These are phyloP conservation scores for Entomortierella parvispora DNA, from an alignment of 192 early-diverging fungal species.

Conservation along the genomic window DNA sequence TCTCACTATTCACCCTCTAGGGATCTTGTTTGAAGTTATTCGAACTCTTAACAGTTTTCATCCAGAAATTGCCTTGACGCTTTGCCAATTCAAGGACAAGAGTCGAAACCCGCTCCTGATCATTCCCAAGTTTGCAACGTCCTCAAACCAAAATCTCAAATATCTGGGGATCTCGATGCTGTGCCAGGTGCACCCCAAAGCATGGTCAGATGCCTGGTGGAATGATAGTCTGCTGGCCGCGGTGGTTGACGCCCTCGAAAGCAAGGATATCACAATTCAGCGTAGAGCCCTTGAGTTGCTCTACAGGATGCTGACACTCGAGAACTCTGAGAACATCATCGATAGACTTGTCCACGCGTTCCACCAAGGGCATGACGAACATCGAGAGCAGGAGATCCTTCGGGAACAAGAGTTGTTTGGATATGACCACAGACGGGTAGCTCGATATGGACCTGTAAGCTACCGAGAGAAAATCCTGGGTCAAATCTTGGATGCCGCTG, in stretches of 20 bases:
- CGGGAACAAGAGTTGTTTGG: neutral
- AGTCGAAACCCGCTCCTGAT: constrained; percentile 40
- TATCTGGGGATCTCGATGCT: constrained; percentile 59
- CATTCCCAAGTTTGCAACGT: constrained; percentile 53
- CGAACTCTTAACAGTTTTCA: constrained; percentile 42
- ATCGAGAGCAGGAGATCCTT: neutral
- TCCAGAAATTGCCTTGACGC: constrained; percentile 23
- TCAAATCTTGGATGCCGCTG: constrained; percentile 46
- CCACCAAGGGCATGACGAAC: constrained; percentile 28
- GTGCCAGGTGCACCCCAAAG: constrained; percentile 39
- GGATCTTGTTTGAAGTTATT: constrained; percentile 37
- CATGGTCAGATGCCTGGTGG: constrained; percentile 52
- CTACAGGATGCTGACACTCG: constrained; percentile 40
- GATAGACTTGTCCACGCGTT: constrained; percentile 39
- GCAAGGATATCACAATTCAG: constrained; percentile 31
- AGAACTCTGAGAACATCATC: constrained; percentile 48
- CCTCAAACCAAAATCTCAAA: constrained; percentile 61
- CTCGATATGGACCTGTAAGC: neutral
- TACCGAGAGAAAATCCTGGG: constrained; percentile 37
- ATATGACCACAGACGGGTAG: neutral
- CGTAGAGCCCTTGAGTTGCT: constrained; percentile 29
- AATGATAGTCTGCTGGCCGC: constrained; percentile 25
- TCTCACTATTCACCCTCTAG: constrained; percentile 1
- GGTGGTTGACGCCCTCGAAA: constrained; percentile 34
- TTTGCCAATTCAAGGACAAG: constrained; percentile 29